Base-by-base conservation (phyloP, 2,329 filamentous ascomycete species). In the Fusarium secorum region DNA sequence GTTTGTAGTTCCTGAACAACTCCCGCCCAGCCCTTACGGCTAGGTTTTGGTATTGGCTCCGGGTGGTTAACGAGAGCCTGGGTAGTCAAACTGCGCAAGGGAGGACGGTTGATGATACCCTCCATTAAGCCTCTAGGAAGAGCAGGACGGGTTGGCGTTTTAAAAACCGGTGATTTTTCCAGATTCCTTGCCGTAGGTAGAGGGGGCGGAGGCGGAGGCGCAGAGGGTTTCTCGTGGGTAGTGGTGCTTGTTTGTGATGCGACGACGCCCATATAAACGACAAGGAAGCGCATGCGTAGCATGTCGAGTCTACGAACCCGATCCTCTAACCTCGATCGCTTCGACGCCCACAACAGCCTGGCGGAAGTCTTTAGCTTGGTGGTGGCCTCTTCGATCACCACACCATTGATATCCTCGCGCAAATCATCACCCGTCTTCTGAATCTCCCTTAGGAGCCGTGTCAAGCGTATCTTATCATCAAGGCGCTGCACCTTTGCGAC, bases 231-330 rank as follows among this genome's bases (percentile, higher is more conserved):
- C 56, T 79, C 79, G 38, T 78, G 74, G 49, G 74, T 73, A 54
- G 78, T 36, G 42, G 64, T 58, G 45, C 74, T 65, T 26, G 68
- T 58, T 57, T 75, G 74, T 55, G 79, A 79, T 38, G 81, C 77
- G 57, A 90, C 83, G 66, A 89, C 85, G 69, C 88, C 86, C 86
- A 91, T 87, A 78, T 89, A 90, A 39, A 89, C 83, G 38, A 90
- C 87, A 35, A 91, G 79, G 75, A 91, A 90, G 66, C 89, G 85
- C 87, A 89, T 90, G 76, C 89, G 84, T 76, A 91, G 77, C 74
- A 90, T 79, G 72, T 91, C 89, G 42, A 91, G 80, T 49, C 88
- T 83, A 60, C 86, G 84, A 58, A 90, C 81, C 55, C 86, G 84
- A 70, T 89, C 87, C 76, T 89, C 86, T 53, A 91, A 80, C 55